These are phyloP conservation scores for Ceratocystis colombiana DNA, from an alignment of 2,329 filamentous ascomycete species.

Conservation along the genomic window DNA sequence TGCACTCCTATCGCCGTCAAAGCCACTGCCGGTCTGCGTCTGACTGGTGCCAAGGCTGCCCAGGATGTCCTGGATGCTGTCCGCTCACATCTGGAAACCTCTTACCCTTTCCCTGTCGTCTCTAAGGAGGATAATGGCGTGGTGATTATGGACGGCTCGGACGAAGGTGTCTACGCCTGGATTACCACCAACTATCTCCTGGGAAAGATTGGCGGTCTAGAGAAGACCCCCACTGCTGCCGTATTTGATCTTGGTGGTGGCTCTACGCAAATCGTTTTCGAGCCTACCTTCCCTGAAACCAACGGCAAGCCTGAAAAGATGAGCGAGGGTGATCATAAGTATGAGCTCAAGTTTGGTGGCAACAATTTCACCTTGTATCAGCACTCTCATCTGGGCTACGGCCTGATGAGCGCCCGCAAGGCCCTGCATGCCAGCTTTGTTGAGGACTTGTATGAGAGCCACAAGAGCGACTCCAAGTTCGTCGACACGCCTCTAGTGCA, in stretches of 20 bases:
- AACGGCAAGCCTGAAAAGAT: constrained; percentile 74
- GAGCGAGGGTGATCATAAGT: constrained; percentile 89
- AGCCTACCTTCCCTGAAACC: constrained; percentile 72
- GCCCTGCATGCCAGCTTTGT: constrained; percentile 70
- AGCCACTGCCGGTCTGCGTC: constrained; percentile 84
- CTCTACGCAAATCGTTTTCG: constrained; percentile 96
- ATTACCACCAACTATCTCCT: constrained; percentile 98
- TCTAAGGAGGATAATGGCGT: constrained; percentile 76
- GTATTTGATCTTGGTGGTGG: constrained; percentile 94
- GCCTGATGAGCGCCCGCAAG: constrained; percentile 87
- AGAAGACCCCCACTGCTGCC: constrained; percentile 81
- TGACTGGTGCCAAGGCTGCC: constrained; percentile 72
- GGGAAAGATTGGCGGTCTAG: constrained; percentile 89
- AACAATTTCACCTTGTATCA: constrained; percentile 90
- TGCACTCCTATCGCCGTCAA: constrained; percentile 97
- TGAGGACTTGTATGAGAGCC: constrained; percentile 56
- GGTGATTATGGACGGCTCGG: constrained; percentile 92
- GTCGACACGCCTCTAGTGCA: constrained; percentile 62
- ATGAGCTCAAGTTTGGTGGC: constrained; percentile 79
- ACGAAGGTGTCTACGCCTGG: constrained; percentile 98
- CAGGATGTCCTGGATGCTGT: constrained; percentile 79
- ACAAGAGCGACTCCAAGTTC: constrained; percentile 55
- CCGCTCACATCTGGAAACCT: constrained; percentile 68
- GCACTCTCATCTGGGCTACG: constrained; percentile 94
- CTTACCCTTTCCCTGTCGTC: constrained; percentile 91